Conservation (phyloP, 495 filamentous ascomycete genomes). For the Physcia stellaris region DNA sequence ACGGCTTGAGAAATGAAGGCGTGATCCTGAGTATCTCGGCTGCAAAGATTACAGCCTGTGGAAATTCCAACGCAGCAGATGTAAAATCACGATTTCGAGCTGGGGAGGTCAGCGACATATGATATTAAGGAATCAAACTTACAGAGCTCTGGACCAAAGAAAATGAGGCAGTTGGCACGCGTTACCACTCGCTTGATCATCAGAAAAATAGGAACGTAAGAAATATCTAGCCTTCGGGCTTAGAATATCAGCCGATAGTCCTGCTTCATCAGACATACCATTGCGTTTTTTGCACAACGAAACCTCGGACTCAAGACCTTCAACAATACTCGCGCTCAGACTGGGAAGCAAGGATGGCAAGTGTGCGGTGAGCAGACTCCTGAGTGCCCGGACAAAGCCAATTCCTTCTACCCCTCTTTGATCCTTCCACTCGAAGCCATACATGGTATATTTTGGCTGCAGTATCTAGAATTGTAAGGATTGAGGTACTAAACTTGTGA, state of each 20-base stretch:
- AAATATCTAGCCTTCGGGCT: too few species aligned
- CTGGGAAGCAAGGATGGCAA: slow-evolving; percentile 10
- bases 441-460: slow-evolving; percentile 19
- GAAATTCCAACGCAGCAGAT: slow-evolving; percentile 2
- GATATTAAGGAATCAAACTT: neutral
- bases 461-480: slow-evolving; percentile 10
- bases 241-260: too few species aligned
- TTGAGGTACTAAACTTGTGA: neutral
- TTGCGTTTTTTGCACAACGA: too few species aligned
- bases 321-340: neutral
- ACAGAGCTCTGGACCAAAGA: slow-evolving; percentile 10
- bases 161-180: slow-evolving; percentile 3
- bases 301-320: slow-evolving; percentile 1
- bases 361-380: slow-evolving; percentile 16
- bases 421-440: slow-evolving; percentile 18
- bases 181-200: slow-evolving; percentile 6
- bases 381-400: slow-evolving; percentile 18
- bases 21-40: slow-evolving; percentile 5
- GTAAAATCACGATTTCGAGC: slow-evolving; percentile 6
- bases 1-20: slow-evolving; percentile 2
- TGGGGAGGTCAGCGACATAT: slow-evolving; percentile 2
- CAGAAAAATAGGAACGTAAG: slow-evolving; percentile 2
- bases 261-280: too few species aligned
- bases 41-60: slow-evolving; percentile 1
- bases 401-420: slow-evolving; percentile 14